A percentile compares a stretch with the other conserved stretches of the same genome.
These are phyloP conservation scores for Austroboletus sp. DNA, from an alignment of 1,284 basidiomycete species.

Conservation along the genomic window DNA sequence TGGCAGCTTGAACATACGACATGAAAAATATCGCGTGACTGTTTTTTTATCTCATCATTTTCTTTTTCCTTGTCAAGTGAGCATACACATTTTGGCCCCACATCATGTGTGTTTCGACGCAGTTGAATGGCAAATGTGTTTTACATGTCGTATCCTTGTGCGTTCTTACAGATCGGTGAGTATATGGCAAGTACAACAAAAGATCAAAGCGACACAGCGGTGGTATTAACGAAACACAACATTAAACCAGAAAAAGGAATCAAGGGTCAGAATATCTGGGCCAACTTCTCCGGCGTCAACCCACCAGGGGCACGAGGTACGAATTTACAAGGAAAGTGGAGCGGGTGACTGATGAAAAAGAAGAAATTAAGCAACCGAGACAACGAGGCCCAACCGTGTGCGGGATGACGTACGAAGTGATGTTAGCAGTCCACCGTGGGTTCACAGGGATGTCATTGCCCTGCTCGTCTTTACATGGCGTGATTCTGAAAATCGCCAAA, in stretches of 20 bases:
- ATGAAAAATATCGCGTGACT: not conserved
- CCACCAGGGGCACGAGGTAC: slow-evolving; percentile 19
- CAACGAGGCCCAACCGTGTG: not conserved
- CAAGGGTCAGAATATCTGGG: slow-evolving; percentile 14
- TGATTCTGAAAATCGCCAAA: slow-evolving; percentile 28
- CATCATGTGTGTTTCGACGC: not conserved
- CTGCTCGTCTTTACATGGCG: slow-evolving; percentile 22
- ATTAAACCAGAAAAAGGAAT: no score
- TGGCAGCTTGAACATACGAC: not conserved
- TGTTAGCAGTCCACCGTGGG: slow-evolving; percentile 23
- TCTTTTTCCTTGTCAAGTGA: not conserved
- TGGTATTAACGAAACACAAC: not conserved
- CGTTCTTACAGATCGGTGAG: not conserved
- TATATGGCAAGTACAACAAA: not conserved
- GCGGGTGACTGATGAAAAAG: slow-evolving; percentile 18
- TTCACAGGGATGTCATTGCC: slow-evolving; percentile 26
- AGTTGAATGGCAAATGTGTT: slow-evolving; percentile 1
- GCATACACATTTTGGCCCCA: not conserved
- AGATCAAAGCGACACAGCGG: not conserved
- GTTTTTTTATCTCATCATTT: not conserved
- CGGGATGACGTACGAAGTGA: slow-evolving; percentile 24
- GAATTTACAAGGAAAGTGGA: slow-evolving; percentile 23
- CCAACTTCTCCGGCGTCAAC: slow-evolving; percentile 18
- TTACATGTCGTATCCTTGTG: not conserved
- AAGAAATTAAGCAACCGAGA: not conserved